These are phyloP conservation scores for Solanum sejunctum DNA, from an alignment of 257 asterid species.

Conservation along the genomic window DNA sequence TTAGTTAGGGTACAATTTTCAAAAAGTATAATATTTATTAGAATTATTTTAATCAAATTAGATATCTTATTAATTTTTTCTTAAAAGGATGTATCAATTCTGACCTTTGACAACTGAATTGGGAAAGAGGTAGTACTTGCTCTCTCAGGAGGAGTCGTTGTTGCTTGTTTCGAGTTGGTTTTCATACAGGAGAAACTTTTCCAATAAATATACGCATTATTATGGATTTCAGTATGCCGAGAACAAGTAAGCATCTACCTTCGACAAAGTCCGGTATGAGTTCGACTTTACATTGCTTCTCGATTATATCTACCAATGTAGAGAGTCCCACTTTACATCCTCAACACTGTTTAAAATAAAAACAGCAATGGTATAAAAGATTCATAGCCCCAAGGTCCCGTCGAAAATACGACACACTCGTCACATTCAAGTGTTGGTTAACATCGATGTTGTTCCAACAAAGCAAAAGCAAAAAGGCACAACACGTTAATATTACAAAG, in stretches of 20 bases:
- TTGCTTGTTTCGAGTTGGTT: neutral
- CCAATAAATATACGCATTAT: neutral
- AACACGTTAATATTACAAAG: neutral
- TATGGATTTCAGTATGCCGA: neutral
- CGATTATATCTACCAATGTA: too few relatives aligned
- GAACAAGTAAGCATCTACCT: neutral
- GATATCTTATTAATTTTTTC: too few relatives aligned
- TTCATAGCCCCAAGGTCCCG: neutral
- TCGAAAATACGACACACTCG: neutral
- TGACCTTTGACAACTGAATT: too few relatives aligned
- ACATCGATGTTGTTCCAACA: neutral
- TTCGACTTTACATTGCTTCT: too few relatives aligned
- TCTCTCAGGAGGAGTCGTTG: neutral
- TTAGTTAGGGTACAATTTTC: too few relatives aligned
- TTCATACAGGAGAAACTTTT: neutral
- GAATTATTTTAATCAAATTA: too few relatives aligned
- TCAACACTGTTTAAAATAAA: too few relatives aligned
- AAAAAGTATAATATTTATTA: too few relatives aligned
- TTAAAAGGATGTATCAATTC: too few relatives aligned
- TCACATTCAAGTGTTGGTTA: neutral
- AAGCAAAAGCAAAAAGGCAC: neutral
- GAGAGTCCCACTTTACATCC: too few relatives aligned
- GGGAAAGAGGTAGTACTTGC: too few relatives aligned
- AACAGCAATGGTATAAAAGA: neutral
- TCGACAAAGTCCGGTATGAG: neutral